Evolutionary conservation across 176 grass and related monocot genomes (phyloP), one percentile per base, ranked within the genome.

Genomic region (Rhynchospora pubera): DNA sequence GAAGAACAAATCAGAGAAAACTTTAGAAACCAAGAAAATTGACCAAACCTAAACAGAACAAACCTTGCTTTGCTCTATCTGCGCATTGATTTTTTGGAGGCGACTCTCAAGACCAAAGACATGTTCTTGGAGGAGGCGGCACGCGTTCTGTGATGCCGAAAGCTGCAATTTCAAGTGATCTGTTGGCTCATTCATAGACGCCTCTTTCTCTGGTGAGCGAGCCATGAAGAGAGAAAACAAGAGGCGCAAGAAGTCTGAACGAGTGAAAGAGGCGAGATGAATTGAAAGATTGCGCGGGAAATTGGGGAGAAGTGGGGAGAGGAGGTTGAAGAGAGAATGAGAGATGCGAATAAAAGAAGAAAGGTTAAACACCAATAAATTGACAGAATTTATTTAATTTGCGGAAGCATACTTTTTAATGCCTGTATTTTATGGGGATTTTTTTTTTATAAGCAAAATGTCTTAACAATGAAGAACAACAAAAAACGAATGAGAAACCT

Each of bases 51-150:
- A 68, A 22, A 14, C 39, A 45, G 32, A 9, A 1, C 5, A 2
- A 22, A 91, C 91, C 87, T 80, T 89, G 63, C 68, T 62, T 9
- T 75, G 83, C 2, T 93, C 62, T 62, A 91, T 26, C 7, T 90
- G 86, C 70, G 83, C 85, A 5, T 80, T 23, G 58, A 90, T 39
- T 26, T 85, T 83, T 26, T 72, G 74, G 72, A 97, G 88, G 46
- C 89, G 86, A 45, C 91, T 90, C 77, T 93, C 83, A n/a, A 97
- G 89, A 16, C 84, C 24, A 87, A 97, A 93, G 43, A 97, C 59
- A 39, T 91, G 91, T 75, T 87, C 88, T 86, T 97, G 90, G 57
- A 97, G 91, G 82, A 84, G 88, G 90, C 22, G 88, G 79, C 90
- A 82, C 0, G 50, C 84, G 46, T 93, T 88, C 86, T 97, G 88